phyloP scores from a whole-genome alignment of 306 rosid genomes.

The Senna siamea region DNA sequence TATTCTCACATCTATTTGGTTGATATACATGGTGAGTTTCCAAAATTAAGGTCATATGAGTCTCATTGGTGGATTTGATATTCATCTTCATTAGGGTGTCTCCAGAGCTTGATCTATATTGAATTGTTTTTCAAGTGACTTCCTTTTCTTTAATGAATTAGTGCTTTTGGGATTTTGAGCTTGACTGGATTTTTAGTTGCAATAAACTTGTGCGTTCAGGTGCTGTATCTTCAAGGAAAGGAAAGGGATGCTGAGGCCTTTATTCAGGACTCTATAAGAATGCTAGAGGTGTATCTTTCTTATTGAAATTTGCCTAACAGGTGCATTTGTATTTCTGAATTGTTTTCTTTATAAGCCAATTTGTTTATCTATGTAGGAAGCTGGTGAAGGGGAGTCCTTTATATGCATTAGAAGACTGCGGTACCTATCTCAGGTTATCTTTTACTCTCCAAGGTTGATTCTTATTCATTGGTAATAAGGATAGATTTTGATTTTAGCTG shows the following conservation, averaged over 20 bases:
- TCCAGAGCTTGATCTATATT: constrained; percentile 15
- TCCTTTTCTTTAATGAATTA: background rate
- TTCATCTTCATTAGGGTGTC: background rate
- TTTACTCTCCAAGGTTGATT: constrained; percentile 18
- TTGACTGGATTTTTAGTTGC: constrained; percentile 34
- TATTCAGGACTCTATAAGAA: constrained; percentile 73
- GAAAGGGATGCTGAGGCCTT: constrained; percentile 72
- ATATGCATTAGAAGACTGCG: constrained; percentile 71
- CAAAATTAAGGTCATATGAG: background rate
- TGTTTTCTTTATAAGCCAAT: constrained; percentile 29
- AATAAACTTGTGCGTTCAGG: constrained; percentile 53
- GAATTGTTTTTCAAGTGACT: constrained; percentile 10
- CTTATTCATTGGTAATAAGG: background rate
- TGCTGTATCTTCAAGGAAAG: constrained; percentile 78
- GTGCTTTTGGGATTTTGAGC: constrained; percentile 3
- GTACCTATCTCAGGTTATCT: constrained; percentile 77
- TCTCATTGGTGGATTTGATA: background rate
- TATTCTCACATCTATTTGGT: background rate
- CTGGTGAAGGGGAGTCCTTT: constrained; percentile 68
- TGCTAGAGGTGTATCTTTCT: constrained; percentile 71
- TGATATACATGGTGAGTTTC: background rate
- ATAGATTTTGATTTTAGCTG: constrained; percentile 1
- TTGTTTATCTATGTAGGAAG: constrained; percentile 62
- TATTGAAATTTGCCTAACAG: constrained; percentile 9
- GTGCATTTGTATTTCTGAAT: constrained; percentile 25